A percentile compares a stretch with the other conserved stretches of the same genome.
Evolutionary conservation across 306 rosid species (phyloP).

Genomic region (Glycine latifolia): DNA sequence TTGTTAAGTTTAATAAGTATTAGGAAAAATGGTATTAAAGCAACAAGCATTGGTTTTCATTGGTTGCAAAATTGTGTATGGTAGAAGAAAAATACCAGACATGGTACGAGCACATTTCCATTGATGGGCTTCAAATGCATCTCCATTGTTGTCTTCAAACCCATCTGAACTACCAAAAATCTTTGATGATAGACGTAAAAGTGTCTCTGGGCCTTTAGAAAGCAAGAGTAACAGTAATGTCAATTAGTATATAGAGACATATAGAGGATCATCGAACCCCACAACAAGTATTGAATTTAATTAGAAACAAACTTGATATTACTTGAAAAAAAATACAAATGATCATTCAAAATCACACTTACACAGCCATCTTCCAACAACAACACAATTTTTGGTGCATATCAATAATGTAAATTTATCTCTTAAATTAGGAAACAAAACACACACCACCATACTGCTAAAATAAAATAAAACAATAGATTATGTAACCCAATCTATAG

Average conservation of each 20-base stretch:
- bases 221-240: conserved; percentile 22
- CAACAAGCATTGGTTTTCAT: conserved; percentile 23
- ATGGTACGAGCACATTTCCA: conserved; percentile 95
- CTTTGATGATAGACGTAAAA: conserved; percentile 69
- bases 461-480: neutral
- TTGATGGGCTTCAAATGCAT: conserved; percentile 78
- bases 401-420: conserved; percentile 1
- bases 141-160: conserved; percentile 69
- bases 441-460: conserved; percentile 10
- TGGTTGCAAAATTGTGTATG: conserved; percentile 19
- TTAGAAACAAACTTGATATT: neutral
- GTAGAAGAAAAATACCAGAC: conserved; percentile 65
- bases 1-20: neutral
- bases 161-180: conserved; percentile 59
- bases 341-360: neutral
- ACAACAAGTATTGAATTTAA: neutral
- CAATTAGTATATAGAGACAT: neutral
- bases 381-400: neutral
- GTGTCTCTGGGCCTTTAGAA: conserved; percentile 82
- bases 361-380: neutral
- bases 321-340: neutral
- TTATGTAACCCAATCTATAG: neutral
- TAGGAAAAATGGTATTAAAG: neutral
- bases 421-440: neutral
- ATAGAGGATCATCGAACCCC: neutral